These are phyloP conservation scores for Tanozyma kutaoensis DNA, from an alignment of 805 yeast species.

Conservation along the genomic window DNA sequence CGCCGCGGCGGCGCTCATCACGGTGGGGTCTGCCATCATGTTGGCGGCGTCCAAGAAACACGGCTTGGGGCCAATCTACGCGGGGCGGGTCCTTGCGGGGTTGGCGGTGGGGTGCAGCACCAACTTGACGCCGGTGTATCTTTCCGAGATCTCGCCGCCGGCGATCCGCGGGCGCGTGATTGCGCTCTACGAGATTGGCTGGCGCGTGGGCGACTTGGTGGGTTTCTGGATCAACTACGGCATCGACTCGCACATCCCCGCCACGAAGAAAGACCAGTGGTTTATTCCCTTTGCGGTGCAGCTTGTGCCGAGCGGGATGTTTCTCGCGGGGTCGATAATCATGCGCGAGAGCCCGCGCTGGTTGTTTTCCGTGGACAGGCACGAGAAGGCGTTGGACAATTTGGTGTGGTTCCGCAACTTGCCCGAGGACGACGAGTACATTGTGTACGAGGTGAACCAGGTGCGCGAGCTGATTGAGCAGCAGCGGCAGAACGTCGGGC, in stretches of 20 bases:
- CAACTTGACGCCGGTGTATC: slow-evolving; percentile 22
- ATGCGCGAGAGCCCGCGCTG: slow-evolving; percentile 25
- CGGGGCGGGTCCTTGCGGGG: slow-evolving; percentile 23
- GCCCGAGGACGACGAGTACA: slow-evolving; percentile 22
- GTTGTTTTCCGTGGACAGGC: slow-evolving; percentile 4
- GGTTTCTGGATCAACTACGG: slow-evolving; percentile 26
- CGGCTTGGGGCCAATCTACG: slow-evolving; percentile 24
- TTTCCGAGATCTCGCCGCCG: slow-evolving; percentile 22
- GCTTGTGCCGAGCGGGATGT: slow-evolving; percentile 22
- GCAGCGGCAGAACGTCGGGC: slow-evolving; percentile 15
- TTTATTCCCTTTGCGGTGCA: slow-evolving; percentile 26
- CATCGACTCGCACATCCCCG: slow-evolving; percentile 13
- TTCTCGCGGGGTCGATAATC: slow-evolving; percentile 15
- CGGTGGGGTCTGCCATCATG: slow-evolving; percentile 24
- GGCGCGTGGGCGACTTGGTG: slow-evolving; percentile 25
- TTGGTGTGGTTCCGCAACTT: slow-evolving; percentile 25
- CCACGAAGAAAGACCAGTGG: slow-evolving; percentile 17
- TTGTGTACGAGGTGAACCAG: slow-evolving; percentile 22
- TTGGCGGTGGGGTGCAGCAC: slow-evolving; percentile 22
- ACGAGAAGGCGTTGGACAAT: slow-evolving; percentile 16
- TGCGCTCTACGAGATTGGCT: slow-evolving; percentile 21
- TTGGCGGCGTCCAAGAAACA: slow-evolving; percentile 12
- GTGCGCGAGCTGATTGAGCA: slow-evolving; percentile 12
- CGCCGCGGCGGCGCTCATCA: slow-evolving; percentile 16
- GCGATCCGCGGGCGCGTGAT: slow-evolving; percentile 20